Evolutionary conservation across 257 asterid species (phyloP), one percentile per base, ranked within the genome.

Genomic region (Penstemon barbatus): DNA sequence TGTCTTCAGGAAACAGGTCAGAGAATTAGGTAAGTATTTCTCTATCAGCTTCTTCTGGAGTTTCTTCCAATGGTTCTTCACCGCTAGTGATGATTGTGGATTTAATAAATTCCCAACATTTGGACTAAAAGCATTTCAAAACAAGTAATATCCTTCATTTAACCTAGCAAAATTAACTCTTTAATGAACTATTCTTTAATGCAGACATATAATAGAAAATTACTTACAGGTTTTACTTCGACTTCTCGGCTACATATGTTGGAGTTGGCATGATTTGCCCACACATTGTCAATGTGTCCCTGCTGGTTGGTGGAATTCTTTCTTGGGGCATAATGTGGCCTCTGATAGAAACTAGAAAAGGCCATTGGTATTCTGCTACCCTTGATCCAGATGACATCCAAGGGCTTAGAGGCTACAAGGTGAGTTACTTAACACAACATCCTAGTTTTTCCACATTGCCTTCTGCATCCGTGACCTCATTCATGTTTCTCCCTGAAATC

Each of bases 41-140:
- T 78, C 83, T 66, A 79, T 89, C 51, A 89, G 96, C 83, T 89
- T 89, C 84, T 63, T 86, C 61, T 89, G 94, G 94, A 86, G 89
- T n/a, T 89, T 89, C 81, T 89, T 89, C 68, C 96, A 89, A 48
- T 89, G 96, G 96, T 86, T 89, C 77, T 89, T 83, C 69, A 72
- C 89, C 4, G 76, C 72, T 4, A 75, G 51, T 1, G 88, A 78
- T 12, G 79, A 66, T 3, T 88, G 95, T 38, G 95, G 95, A 5
- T 85, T 88, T 59, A 9, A 54, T 18, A 80, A 65, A 57, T 80
- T 86, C 71, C 94, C 90, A 6, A 87, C 90, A 0, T 84, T 87
- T 57, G 94, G 94, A 6, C 64, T 77, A 11, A 70, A 79, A 59
- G 90, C 94, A 48, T 84, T 43, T 7, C 10, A 51, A 18, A n/a